A percentile compares a stretch with the other conserved stretches of the same genome.
Conservation (phyloP, 225 moss, liverwort and hornwort genomes). For the Pseudisothecium myosuroides region DNA sequence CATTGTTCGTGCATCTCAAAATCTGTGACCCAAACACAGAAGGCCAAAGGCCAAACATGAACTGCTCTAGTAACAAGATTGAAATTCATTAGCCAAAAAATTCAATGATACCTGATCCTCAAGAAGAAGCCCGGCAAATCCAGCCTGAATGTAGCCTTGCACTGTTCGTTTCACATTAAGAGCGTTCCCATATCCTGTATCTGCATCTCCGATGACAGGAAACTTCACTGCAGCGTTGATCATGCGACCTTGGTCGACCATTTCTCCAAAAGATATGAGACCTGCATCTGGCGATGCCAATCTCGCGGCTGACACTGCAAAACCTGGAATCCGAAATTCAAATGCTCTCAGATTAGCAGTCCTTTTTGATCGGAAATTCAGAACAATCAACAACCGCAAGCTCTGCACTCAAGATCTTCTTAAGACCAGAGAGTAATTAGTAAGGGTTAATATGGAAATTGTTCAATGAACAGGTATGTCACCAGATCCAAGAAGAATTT, state of each 20-base stretch:
- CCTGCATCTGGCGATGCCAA: constrained; percentile 85
- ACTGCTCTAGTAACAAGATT: not conserved
- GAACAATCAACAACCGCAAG: not conserved
- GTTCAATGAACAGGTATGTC: not conserved
- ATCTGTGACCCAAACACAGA: constrained; percentile 15
- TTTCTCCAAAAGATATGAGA: constrained; percentile 85
- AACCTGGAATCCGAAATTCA: constrained; percentile 18
- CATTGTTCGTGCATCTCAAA: constrained; percentile 4
- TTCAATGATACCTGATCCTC: constrained; percentile 79
- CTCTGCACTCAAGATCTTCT: not conserved
- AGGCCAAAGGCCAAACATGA: not conserved
- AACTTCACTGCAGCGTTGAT: constrained; percentile 77
- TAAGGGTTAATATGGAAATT: not conserved
- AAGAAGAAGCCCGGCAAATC: constrained; percentile 88
- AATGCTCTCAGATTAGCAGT: not conserved
- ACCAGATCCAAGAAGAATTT: not conserved
- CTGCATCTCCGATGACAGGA: constrained; percentile 94
- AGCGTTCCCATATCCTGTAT: constrained; percentile 90
- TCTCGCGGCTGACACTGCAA: constrained; percentile 84
- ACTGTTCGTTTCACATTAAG: constrained; percentile 92
- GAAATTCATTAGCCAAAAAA: not conserved
- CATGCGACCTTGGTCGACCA: constrained; percentile 81
- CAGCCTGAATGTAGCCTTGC: constrained; percentile 84
- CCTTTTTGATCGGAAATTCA: not conserved
- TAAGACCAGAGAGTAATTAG: not conserved